phyloP scores from a whole-genome alignment of 768 basidiomycete genomes.

The Coprinopsis strossmayeri region DNA sequence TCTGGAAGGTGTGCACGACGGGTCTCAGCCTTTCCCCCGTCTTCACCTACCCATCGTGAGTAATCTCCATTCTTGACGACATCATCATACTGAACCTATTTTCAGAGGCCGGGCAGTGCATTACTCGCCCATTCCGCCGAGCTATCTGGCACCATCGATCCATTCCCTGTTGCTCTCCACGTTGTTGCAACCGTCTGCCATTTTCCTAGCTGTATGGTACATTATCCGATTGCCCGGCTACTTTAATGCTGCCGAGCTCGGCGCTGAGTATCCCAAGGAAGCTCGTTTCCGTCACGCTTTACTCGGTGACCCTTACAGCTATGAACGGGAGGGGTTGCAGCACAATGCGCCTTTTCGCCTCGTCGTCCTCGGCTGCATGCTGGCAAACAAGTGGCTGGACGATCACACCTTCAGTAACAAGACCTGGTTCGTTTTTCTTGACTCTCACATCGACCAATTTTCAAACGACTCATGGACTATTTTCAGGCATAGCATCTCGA shows the following conservation, averaged over 20 bases:
- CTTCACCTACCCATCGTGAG: slow-evolving; percentile 54
- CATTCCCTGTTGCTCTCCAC: slow-evolving; percentile 75
- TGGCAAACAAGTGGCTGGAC: slow-evolving; percentile 85
- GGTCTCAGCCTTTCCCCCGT: slow-evolving; percentile 50
- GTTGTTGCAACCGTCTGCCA: slow-evolving; percentile 73
- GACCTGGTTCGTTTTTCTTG: slow-evolving; percentile 55
- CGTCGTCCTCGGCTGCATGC: slow-evolving; percentile 75
- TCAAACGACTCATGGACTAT: slow-evolving; percentile 8
- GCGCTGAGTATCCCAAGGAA: slow-evolving; percentile 51
- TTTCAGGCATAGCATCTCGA: slow-evolving; percentile 73
- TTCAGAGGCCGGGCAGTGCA: slow-evolving; percentile 16
- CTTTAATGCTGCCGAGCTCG: slow-evolving; percentile 46
- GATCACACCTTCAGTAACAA: slow-evolving; percentile 88
- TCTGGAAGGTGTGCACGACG: slow-evolving; percentile 81
- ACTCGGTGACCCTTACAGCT: slow-evolving; percentile 41
- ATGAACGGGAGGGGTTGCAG: slow-evolving; percentile 46
- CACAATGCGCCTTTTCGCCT: slow-evolving; percentile 64
- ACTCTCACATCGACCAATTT: background rate
- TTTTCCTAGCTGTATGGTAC: slow-evolving; percentile 77
- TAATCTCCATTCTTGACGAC: slow-evolving; percentile 13
- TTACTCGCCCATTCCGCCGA: slow-evolving; percentile 42
- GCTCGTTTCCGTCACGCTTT: slow-evolving; percentile 58
- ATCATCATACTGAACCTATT: slow-evolving; percentile 4
- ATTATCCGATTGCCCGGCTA: slow-evolving; percentile 71
- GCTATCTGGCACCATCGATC: slow-evolving; percentile 50